These are phyloP conservation scores for Aspergillus viridinutans DNA, from an alignment of 2,329 filamentous ascomycete species.

Conservation along the genomic window DNA sequence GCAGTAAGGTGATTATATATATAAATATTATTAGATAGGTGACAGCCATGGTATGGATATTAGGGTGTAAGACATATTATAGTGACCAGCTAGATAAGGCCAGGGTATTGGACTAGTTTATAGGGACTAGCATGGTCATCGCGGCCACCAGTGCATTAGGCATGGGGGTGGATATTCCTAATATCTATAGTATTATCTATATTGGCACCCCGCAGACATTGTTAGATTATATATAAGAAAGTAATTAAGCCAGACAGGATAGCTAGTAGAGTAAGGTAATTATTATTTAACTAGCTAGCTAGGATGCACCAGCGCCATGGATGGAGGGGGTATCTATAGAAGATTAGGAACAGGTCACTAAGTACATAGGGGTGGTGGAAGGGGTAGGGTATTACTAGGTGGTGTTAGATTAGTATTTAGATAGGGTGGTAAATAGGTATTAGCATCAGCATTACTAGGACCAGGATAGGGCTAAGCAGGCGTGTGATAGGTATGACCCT, in stretches of 20 bases:
- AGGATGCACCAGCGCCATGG: neutral
- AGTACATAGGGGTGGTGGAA: neutral
- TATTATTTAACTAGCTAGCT: constrained; percentile 2
- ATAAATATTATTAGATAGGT: neutral
- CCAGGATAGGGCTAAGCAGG: neutral
- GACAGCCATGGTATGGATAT: neutral
- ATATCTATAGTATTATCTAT: constrained; percentile 9
- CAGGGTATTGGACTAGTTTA: neutral
- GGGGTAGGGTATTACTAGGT: neutral
- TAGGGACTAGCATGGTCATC: neutral
- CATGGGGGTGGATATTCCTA: constrained; percentile 8
- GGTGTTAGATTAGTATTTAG: neutral
- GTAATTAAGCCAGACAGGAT: constrained; percentile 2
- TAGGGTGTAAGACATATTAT: constrained; percentile 1
- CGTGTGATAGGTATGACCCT: neutral
- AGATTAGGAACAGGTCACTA: neutral
- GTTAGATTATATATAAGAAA: constrained; percentile 7
- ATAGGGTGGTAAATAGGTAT: neutral
- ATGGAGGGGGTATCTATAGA: neutral
- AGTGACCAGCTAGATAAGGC: neutral
- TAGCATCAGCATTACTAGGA: neutral
- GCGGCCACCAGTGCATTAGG: constrained; percentile 4
- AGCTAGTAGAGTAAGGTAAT: constrained; percentile 1
- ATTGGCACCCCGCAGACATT: neutral
- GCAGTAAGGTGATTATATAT: neutral